Evolutionary conservation across 306 rosid genomes (phyloP).

Genomic region (Adenanthera pavonina): DNA sequence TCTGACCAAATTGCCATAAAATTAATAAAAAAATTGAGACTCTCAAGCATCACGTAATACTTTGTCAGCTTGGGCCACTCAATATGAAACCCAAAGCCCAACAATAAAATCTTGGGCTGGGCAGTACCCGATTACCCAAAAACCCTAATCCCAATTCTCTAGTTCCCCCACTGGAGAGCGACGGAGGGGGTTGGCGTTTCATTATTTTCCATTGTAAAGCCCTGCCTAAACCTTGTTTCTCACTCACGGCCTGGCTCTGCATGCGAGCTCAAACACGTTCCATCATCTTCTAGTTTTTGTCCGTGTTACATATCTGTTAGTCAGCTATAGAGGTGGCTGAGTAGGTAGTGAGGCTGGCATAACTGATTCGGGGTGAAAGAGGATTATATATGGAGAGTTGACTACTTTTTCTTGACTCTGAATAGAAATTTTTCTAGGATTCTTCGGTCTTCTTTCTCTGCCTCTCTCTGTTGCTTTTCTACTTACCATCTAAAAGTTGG

Average conservation of each 20-base stretch:
- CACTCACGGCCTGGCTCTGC: not conserved
- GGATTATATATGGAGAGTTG: not conserved
- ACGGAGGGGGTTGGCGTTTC: not conserved
- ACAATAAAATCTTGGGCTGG: not conserved
- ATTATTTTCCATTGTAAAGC: not conserved
- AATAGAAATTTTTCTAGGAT: no score
- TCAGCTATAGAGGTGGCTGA: not conserved
- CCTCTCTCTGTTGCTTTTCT: not conserved
- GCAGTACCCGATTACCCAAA: not conserved
- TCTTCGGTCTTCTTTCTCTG: not conserved
- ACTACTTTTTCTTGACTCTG: not conserved
- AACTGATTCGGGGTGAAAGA: not conserved
- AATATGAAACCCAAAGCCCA: not conserved
- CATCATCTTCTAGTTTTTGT: not conserved
- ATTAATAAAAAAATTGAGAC: no score
- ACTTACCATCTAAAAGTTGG: not conserved
- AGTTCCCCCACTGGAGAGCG: not conserved
- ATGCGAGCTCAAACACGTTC: not conserved
- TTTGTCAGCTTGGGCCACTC: not conserved
- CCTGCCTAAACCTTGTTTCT: constrained; percentile 22
- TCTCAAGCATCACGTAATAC: not conserved
- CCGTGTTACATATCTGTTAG: not conserved
- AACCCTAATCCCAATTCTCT: not conserved
- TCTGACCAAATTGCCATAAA: no score
- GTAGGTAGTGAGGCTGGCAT: not conserved